Evolutionary conservation across 1,284 basidiomycete species (phyloP), one percentile per base, ranked within the genome.

Genomic region (Trametes pubescens): DNA sequence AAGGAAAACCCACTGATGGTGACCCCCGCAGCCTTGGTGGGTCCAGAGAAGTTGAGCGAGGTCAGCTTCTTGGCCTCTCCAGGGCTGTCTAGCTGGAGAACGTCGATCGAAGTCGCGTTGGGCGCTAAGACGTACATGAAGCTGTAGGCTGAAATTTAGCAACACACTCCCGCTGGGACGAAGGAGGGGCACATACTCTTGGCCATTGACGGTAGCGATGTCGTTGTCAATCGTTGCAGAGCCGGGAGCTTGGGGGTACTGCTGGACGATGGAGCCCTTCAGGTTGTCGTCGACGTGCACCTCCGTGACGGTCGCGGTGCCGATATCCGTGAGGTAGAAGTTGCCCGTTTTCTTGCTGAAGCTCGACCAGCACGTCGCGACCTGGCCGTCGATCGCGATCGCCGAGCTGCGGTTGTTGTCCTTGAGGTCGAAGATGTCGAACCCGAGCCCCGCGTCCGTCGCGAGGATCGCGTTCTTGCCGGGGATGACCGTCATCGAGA

Each of bases 261-360:
- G 82, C 79, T 81, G 79, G 40, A 85, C 80, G 52, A 85, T 77
- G 22, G 75, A 76, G 5, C 75, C 78, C 59, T 78, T 77, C 54
- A 86, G 76, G 63, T 81, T 79, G 57, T 77, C 69, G 71, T 81
- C 78, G 55, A 86, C 76, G 51, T 78, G 76, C 47, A 85, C 77
- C 73, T 85, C 84, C 1, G 81, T 82, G 54, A 86, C 76, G 11
- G 72, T 72, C 8, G 78, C 71, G 16, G 80, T 82, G 26, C 73
- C 77, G 60, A 82, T 76, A 65, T 85, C 83, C 16, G 78, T 81
- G 26, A 85, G 68, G 72, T 81, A 85, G 74, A 82, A 84, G 73
- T 80, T 83, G 11, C 80, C 80, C 1, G 82, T 84, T 73, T 79
- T 76, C 47, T 70, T 69, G 71, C 80, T 81, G 74, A 80, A 82